Percentiles rank a stretch among this genome's conserved stretches.
These are phyloP conservation scores for Murraya koenigii DNA, from an alignment of 345 rosid species.

Conservation along the genomic window DNA sequence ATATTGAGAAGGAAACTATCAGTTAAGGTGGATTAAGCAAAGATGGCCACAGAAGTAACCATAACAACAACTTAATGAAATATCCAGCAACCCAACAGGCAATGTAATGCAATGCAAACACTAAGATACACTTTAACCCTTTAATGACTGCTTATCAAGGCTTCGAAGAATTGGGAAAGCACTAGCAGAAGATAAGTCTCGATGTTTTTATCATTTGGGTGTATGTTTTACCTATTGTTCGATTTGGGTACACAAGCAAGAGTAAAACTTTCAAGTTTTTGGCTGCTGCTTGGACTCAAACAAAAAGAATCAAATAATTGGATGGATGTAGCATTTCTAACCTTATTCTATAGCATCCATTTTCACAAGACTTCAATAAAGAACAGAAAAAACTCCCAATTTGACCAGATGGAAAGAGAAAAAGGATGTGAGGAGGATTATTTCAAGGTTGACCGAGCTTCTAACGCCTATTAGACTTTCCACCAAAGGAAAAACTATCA, in stretches of 20 bases:
- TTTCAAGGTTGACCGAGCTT: constrained; percentile 1
- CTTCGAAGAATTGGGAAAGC: background rate
- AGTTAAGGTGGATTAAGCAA: constrained; percentile 12
- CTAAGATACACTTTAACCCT: background rate
- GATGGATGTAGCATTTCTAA: background rate
- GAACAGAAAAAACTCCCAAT: background rate
- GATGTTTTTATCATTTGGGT: background rate
- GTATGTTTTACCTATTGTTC: background rate
- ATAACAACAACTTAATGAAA: background rate
- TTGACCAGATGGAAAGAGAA: background rate
- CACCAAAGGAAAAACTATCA: background rate
- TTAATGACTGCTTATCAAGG: background rate
- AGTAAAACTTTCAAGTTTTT: background rate
- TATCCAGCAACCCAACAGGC: background rate
- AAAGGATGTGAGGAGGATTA: background rate
- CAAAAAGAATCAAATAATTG: background rate
- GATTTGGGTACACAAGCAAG: background rate
- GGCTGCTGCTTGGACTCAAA: background rate
- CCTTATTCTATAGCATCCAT: background rate
- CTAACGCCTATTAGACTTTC: background rate
- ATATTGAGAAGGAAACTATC: constrained; percentile 14
- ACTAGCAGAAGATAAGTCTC: background rate
- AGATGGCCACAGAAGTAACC: constrained; percentile 11
- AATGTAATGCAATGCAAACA: background rate
- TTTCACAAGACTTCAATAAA: background rate